Evolutionary conservation across 2,329 filamentous ascomycete genomes (phyloP).

Genomic region (Sporothrix phasma): DNA sequence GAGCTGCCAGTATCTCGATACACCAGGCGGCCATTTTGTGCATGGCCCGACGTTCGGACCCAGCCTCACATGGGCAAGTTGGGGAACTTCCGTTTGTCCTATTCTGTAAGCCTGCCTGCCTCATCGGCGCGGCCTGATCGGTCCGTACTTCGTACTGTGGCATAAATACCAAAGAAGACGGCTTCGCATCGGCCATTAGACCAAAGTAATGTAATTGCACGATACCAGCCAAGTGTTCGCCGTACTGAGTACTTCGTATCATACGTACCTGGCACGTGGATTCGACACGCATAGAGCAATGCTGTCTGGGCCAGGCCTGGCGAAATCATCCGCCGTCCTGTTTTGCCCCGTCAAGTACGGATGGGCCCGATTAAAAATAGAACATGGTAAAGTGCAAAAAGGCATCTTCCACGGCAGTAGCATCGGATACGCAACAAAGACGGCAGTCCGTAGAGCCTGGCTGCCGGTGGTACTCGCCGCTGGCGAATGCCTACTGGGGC

Average conservation of each 20-base stretch:
- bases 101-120: neutral
- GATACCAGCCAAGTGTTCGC: too few relatives aligned
- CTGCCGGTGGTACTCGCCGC: too few relatives aligned
- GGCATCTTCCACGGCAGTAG: neutral
- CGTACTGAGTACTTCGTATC: too few relatives aligned
- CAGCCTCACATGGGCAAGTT: neutral
- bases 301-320: neutral
- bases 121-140: neutral
- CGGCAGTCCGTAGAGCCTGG: too few relatives aligned
- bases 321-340: neutral
- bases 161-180: too few relatives aligned
- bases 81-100: conserved; percentile 15
- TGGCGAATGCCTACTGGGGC: neutral
- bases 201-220: too few relatives aligned
- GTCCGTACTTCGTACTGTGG: neutral
- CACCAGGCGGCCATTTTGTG: neutral
- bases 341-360: neutral
- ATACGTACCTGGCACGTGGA: too few relatives aligned
- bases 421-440: too few relatives aligned
- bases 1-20: neutral
- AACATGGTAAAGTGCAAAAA: neutral
- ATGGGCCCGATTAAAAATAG: too few relatives aligned
- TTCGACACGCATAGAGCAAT: too few relatives aligned
- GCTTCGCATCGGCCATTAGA: too few relatives aligned
- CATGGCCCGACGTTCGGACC: neutral